A percentile compares a stretch with the other conserved stretches of the same genome.
Evolutionary conservation across 768 basidiomycete genomes (phyloP).

Genomic region (Pleurotus salmoneostramineus): DNA sequence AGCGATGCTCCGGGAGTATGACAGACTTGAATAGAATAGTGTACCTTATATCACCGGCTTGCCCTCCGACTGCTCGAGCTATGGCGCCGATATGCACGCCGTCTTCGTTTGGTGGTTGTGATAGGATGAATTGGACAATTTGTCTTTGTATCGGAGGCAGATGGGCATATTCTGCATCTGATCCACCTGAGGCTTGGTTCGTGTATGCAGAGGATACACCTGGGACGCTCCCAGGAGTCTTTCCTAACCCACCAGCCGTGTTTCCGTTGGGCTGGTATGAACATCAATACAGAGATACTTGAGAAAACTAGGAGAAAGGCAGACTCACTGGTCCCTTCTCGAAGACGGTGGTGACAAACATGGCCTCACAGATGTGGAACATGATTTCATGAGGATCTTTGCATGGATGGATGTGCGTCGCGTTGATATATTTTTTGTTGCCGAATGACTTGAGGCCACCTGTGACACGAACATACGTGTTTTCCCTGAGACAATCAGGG

Average conservation of each 20-base stretch:
- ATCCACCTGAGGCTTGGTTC: constrained; percentile 23
- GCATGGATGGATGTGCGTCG: constrained; percentile 65
- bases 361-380: constrained; percentile 77
- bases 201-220: constrained; percentile 37
- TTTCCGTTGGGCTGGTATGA: constrained; percentile 9
- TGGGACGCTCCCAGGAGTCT: neutral
- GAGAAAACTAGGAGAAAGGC: constrained; percentile 1
- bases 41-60: constrained; percentile 64
- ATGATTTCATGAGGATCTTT: constrained; percentile 74
- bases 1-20: neutral
- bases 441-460: constrained; percentile 82
- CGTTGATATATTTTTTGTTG: constrained; percentile 78
- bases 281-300: neutral
- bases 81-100: constrained; percentile 77
- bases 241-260: no score
- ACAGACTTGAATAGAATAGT: no score
- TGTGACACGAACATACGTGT: constrained; percentile 75
- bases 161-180: constrained; percentile 45
- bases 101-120: constrained; percentile 42
- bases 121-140: constrained; percentile 63
- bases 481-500: constrained; percentile 44
- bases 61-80: constrained; percentile 56
- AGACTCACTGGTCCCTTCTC: constrained; percentile 62
- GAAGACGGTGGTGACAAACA: constrained; percentile 61
- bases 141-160: constrained; percentile 56